Conservation (phyloP, 73 alveolate genomes). For the Blepharisma stoltei region DNA sequence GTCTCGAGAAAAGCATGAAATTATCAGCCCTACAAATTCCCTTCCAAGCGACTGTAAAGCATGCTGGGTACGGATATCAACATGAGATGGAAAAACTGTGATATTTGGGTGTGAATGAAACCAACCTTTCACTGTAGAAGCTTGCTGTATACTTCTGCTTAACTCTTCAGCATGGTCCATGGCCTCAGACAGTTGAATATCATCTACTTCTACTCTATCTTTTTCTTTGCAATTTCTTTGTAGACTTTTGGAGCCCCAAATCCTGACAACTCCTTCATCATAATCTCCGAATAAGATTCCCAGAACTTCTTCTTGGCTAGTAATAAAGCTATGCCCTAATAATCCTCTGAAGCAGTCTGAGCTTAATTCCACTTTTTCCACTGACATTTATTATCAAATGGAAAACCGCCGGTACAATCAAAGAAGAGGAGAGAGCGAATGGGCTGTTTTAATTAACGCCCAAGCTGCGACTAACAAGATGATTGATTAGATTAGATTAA, state of each 20-base stretch:
- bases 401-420: no score
- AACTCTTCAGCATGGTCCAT: constrained; percentile 49
- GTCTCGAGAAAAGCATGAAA: constrained; percentile 43
- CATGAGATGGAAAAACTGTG: constrained; percentile 68
- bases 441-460: no score
- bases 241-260: constrained; percentile 11
- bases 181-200: constrained; percentile 51
- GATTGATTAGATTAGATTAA: no score
- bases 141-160: constrained; percentile 7
- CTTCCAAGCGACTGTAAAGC: constrained; percentile 44
- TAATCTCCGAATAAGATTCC: constrained; percentile 48
- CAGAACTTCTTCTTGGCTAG: constrained; percentile 47
- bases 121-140: constrained; percentile 61
- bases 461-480: neutral
- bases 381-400: neutral
- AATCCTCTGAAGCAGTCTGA: constrained; percentile 20
- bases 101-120: constrained; percentile 72
- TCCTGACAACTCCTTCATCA: constrained; percentile 15
- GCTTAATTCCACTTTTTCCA: neutral
- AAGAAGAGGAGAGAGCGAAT: no score
- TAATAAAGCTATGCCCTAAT: constrained; percentile 27
- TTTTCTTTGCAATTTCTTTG: constrained; percentile 50
- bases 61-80: constrained; percentile 51
- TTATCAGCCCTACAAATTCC: constrained; percentile 48
- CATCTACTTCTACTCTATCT: constrained; percentile 71